Evolutionary conservation across 2,329 filamentous ascomycete genomes (phyloP).

Genomic region (Talaromyces sp.): DNA sequence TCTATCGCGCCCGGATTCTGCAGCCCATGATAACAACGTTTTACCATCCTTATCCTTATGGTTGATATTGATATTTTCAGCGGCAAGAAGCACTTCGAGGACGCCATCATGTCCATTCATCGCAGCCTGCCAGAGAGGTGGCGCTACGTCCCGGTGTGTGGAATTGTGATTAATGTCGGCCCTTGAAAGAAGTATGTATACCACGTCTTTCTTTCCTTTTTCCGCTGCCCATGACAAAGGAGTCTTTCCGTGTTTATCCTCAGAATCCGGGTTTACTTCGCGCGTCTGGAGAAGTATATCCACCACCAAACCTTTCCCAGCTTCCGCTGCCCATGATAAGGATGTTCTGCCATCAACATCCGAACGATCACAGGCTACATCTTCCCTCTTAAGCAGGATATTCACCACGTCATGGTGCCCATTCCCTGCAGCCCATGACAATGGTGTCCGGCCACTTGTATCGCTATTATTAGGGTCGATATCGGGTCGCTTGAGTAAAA

Average conservation of each 20-base stretch:
- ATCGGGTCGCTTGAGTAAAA: neutral
- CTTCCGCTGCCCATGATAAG: slow-evolving; percentile 1
- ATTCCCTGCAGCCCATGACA: slow-evolving; percentile 4
- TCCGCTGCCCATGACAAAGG: slow-evolving; percentile 5
- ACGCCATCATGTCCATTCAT: neutral
- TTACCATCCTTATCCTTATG: neutral
- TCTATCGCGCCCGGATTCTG: neutral
- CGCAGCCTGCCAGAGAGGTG: neutral
- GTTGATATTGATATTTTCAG: neutral
- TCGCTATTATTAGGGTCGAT: slow-evolving; percentile 1
- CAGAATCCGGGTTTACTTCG: neutral
- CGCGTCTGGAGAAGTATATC: slow-evolving; percentile 1
- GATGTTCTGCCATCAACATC: slow-evolving; percentile 9
- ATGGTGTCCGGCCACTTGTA: neutral
- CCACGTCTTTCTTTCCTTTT: neutral
- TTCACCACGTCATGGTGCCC: neutral
- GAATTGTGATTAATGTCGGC: neutral
- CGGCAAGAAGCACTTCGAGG: neutral
- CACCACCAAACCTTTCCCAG: neutral
- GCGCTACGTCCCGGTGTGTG: too few relatives aligned
- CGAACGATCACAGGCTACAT: neutral
- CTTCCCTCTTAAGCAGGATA: neutral
- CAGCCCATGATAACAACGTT: slow-evolving; percentile 3
- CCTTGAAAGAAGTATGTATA: neutral
- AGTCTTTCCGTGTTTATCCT: neutral